Conservation (phyloP, 257 asterid genomes). For the Lycium ferocissimum region DNA sequence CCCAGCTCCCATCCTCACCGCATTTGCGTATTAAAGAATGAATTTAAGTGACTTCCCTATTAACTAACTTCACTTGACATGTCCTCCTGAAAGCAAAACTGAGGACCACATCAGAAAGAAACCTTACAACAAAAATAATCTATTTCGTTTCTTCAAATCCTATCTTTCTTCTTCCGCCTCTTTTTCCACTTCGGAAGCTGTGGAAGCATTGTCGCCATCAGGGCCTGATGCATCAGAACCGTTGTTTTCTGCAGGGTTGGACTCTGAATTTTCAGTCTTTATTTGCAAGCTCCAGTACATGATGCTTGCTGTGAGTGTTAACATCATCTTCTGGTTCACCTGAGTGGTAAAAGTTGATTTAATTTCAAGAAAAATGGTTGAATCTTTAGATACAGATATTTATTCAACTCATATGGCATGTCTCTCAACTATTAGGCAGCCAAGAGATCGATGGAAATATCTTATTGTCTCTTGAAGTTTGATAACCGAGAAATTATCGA, state of each 20-base stretch:
- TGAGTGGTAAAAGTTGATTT: not conserved
- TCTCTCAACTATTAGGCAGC: no score
- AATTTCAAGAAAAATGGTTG: not conserved
- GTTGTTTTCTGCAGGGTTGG: not conserved
- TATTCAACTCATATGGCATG: no score
- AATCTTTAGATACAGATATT: not conserved
- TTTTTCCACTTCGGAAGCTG: not conserved
- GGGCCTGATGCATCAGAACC: not conserved
- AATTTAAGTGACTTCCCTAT: not conserved
- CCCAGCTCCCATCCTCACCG: not conserved
- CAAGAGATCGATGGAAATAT: no score
- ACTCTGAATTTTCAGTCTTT: not conserved
- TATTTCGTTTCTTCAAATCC: not conserved
- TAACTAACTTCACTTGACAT: not conserved
- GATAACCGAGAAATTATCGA: not conserved
- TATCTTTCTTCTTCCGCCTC: not conserved
- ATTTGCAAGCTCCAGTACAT: constrained; percentile 28
- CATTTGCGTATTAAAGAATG: not conserved
- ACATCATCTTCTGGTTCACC: constrained; percentile 31
- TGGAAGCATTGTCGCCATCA: constrained; percentile 9
- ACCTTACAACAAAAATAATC: not conserved
- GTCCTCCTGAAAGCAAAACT: constrained; percentile 18
- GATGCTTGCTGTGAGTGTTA: constrained; percentile 28
- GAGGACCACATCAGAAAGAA: constrained; percentile 1
- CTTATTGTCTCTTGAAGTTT: no score